Evolutionary conservation across 371 early-diverging fungal genomes (phyloP).

Genomic region (Choanephora cucurbitarum): DNA sequence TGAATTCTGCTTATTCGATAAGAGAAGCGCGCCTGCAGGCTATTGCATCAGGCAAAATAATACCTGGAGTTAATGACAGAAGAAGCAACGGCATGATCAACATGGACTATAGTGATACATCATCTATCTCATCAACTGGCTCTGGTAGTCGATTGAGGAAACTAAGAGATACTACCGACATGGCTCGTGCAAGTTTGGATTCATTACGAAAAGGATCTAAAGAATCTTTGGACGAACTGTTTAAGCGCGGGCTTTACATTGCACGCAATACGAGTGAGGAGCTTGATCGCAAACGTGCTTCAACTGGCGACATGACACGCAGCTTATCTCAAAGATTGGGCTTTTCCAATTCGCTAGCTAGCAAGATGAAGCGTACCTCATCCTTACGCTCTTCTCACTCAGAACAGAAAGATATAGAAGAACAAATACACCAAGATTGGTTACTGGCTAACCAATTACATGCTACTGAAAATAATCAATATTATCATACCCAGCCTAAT

Average conservation of each 20-base stretch:
- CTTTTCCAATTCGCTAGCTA: constrained; percentile 20
- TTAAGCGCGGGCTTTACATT: constrained; percentile 28
- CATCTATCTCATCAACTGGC: constrained; percentile 42
- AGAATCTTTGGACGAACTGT: constrained; percentile 47
- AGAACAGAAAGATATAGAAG: constrained; percentile 13
- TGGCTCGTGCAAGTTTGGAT: constrained; percentile 45
- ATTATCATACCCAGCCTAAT: constrained; percentile 3
- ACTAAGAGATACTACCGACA: constrained; percentile 45
- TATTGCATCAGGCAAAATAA: constrained; percentile 26
- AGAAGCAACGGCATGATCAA: constrained; percentile 31
- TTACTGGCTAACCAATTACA: constrained; percentile 28
- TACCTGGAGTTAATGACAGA: constrained; percentile 44
- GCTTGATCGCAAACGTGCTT: constrained; percentile 34
- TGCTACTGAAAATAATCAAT: constrained; percentile 12
- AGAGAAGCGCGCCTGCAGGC: constrained; percentile 43
- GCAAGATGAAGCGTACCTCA: constrained; percentile 27
- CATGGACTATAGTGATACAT: constrained; percentile 43
- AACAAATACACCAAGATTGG: constrained; percentile 30
- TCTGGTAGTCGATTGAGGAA: constrained; percentile 39
- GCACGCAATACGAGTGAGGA: constrained; percentile 21
- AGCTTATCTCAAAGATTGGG: constrained; percentile 39
- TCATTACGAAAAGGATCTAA: constrained; percentile 43
- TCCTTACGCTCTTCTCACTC: constrained; percentile 19
- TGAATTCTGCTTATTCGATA: constrained; percentile 41
- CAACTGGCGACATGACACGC: constrained; percentile 35